A percentile compares a stretch with the other conserved stretches of the same genome.
phyloP scores from a whole-genome alignment of 768 basidiomycete species.

The Glaciozyma martinii region DNA sequence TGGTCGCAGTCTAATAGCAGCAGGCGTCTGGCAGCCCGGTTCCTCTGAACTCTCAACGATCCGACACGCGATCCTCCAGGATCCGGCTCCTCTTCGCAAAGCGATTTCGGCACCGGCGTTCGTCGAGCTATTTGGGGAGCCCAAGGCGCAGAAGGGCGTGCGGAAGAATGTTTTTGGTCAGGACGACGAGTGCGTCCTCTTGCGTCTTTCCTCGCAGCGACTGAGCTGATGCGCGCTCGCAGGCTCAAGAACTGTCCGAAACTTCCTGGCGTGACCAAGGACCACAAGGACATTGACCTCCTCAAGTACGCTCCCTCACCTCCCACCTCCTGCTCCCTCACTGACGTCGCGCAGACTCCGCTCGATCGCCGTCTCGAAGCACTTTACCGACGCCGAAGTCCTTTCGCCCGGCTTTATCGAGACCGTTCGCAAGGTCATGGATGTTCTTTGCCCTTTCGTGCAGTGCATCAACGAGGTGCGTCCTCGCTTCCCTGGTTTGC shows the following conservation, averaged over 20 bases:
- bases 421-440: conserved; percentile 50
- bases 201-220: not conserved
- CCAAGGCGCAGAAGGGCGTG: conserved; percentile 46
- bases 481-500: not conserved
- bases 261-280: conserved; percentile 59
- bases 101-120: conserved; percentile 64
- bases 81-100: conserved; percentile 32
- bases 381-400: conserved; percentile 69
- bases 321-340: conserved; percentile 54
- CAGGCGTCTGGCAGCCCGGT: conserved; percentile 41
- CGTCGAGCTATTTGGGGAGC: conserved; percentile 57
- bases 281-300: conserved; percentile 86
- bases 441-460: conserved; percentile 62
- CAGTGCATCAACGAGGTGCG: conserved; percentile 41
- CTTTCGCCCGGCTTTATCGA: conserved; percentile 58
- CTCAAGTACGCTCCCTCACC: conserved; percentile 63
- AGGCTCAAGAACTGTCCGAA: conserved; percentile 78
- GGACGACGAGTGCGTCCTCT: conserved; percentile 54
- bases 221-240: not conserved
- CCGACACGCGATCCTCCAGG: conserved; percentile 44
- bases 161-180: conserved; percentile 71
- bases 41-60: conserved; percentile 71
- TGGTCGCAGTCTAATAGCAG: conserved; percentile 51
- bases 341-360: conserved; percentile 6
- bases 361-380: conserved; percentile 36